Evolutionary conservation across 805 yeast species (phyloP).

Genomic region (Ogataea corticis): DNA sequence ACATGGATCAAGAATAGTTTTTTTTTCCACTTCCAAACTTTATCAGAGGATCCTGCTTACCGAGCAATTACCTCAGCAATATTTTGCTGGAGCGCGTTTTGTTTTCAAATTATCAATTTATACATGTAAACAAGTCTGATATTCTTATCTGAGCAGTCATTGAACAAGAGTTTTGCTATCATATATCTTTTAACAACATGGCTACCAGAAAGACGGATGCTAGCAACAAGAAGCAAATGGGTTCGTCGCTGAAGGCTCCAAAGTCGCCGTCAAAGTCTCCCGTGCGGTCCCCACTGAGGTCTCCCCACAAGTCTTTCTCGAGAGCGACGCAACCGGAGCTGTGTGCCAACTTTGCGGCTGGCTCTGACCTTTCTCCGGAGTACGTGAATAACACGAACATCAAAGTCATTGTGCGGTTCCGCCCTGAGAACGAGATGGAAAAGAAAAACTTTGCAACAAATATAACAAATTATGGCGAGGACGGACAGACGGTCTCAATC

Average conservation of each 20-base stretch:
- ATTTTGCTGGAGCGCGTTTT: constrained; percentile 2
- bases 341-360: constrained; percentile 6
- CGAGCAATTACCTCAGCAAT: not conserved
- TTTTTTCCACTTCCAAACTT: not conserved
- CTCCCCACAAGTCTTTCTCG: constrained; percentile 2
- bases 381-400: constrained; percentile 39
- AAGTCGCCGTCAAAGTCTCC: constrained; percentile 7
- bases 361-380: constrained; percentile 5
- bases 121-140: not conserved
- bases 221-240: constrained; percentile 6
- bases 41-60: no score
- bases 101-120: not conserved
- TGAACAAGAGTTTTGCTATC: not conserved
- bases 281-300: not conserved
- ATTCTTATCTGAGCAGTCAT: not conserved
- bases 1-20: not conserved
- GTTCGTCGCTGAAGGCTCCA: constrained; percentile 11
- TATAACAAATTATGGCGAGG: constrained; percentile 15
- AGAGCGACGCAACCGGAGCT: not conserved
- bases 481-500: constrained; percentile 16
- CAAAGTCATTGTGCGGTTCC: constrained; percentile 70
- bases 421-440: constrained; percentile 49
- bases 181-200: not conserved
- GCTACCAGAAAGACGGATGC: not conserved
- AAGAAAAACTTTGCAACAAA: constrained; percentile 8